A percentile compares a stretch with the other conserved stretches of the same genome.
Evolutionary conservation across 345 rosid species (phyloP).

Genomic region (Pistacia atlantica): DNA sequence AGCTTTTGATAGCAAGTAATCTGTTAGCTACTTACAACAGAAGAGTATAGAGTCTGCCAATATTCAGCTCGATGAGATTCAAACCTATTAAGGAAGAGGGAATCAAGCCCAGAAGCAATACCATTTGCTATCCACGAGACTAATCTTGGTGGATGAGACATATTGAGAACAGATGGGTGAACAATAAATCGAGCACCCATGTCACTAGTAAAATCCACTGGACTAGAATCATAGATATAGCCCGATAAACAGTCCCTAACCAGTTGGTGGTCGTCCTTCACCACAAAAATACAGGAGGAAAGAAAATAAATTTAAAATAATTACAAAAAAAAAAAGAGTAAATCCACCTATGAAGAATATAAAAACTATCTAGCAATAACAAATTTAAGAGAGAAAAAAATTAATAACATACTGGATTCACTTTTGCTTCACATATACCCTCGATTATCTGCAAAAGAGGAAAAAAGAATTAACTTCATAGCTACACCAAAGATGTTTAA

Average conservation of each 20-base stretch:
- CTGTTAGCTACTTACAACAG: conserved; percentile 61
- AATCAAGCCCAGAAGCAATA: conserved; percentile 77
- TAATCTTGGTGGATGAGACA: conserved; percentile 73
- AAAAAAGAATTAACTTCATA: conserved; percentile 4
- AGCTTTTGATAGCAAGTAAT: background rate
- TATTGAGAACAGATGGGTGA: conserved; percentile 73
- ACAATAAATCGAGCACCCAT: conserved; percentile 68
- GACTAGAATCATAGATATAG: conserved; percentile 78
- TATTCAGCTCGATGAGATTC: conserved; percentile 88
- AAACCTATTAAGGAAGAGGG: conserved; percentile 79
- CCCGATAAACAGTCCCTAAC: conserved; percentile 79
- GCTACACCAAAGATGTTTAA: background rate
- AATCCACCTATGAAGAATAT: no score
- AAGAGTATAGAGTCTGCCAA: conserved; percentile 93
- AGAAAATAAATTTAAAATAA: background rate
- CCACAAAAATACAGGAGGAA: conserved; percentile 2
- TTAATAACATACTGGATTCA: conserved; percentile 48
- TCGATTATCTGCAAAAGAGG: conserved; percentile 65
- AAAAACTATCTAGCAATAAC: no score
- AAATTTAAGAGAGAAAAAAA: background rate
- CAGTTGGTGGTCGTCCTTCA: conserved; percentile 72
- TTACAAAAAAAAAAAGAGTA: background rate
- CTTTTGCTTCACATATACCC: conserved; percentile 50
- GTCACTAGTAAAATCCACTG: conserved; percentile 89
- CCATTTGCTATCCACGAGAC: conserved; percentile 72